Conservation (phyloP, 2,329 filamentous ascomycete species). For the Calcarisporium arbuscula region DNA sequence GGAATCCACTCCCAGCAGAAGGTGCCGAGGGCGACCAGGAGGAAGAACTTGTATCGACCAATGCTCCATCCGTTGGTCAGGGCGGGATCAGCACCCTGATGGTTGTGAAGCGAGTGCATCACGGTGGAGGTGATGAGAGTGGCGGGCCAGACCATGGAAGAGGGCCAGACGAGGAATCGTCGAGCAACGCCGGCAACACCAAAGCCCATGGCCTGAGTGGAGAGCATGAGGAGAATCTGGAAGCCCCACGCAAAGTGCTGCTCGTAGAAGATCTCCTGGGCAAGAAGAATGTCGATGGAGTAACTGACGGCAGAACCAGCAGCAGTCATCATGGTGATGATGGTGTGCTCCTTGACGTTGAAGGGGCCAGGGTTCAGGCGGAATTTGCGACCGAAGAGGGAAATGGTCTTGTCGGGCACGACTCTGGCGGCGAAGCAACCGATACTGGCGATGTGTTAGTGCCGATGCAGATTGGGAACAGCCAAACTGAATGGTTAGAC, state of each 20-base stretch:
- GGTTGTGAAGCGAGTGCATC: constrained; percentile 60
- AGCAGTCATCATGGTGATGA: constrained; percentile 41
- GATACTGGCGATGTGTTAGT: constrained; percentile 11
- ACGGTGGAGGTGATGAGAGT: constrained; percentile 55
- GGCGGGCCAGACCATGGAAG: constrained; percentile 60
- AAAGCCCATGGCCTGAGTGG: constrained; percentile 57
- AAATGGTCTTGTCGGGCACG: constrained; percentile 24
- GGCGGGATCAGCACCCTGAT: constrained; percentile 43
- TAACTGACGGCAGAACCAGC: constrained; percentile 28
- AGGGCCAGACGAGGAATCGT: constrained; percentile 54
- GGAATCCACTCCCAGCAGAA: constrained; percentile 56
- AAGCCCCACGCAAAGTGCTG: constrained; percentile 49
- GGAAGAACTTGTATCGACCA: constrained; percentile 51
- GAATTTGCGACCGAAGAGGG: constrained; percentile 23
- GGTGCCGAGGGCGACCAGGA: constrained; percentile 40
- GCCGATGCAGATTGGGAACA: neutral
- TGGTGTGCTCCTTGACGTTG: constrained; percentile 42
- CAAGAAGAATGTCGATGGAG: constrained; percentile 34
- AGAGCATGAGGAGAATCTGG: constrained; percentile 53
- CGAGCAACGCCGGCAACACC: constrained; percentile 54
- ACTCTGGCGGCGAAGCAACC: constrained; percentile 25
- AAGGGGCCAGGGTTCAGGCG: constrained; percentile 34
- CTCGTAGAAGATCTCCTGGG: constrained; percentile 41
- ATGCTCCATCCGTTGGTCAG: constrained; percentile 52
- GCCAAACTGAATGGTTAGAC: constrained; percentile 2